Evolutionary conservation across 116 monocot genomes (phyloP), one percentile per base, ranked within the genome.

Genomic region (Cymodocea nodosa): DNA sequence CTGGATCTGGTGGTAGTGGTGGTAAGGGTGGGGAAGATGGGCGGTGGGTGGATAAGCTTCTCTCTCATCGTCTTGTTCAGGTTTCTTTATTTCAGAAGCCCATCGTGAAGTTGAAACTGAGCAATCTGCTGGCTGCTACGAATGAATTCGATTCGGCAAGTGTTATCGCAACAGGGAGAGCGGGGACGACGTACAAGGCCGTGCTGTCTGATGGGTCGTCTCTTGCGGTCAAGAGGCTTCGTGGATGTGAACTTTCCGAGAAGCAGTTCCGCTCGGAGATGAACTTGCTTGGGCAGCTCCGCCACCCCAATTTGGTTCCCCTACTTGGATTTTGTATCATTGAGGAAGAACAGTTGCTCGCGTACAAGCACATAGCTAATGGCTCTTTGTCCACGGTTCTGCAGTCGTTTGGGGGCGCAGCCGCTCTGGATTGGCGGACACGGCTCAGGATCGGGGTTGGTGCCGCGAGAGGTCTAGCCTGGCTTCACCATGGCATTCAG

Each of bases 241-340:
- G 76, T n/a, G 78, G 72, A 11, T 87, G 90, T 19, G 40, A 59
- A 52, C 58, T 90, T 0, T 67, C 75, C 2, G 94, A 90, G 79
- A 84, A 90, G 77, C 77, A 80, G 63, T 90, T 94, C 65, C 70
- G 76, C 0, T 62, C 71, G 0, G 90, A 87, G 80, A 86, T 85
- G 79, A 59, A 56, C 25, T 65, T 69, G 59, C 78, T 94, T n/a
- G 81, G 87, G 52, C 84, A 79, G 67, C 77, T 94, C 18, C 72
- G 90, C 15, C 94, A 94, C 49, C 90, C 90, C 37, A 94, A 94
- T 57, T 71, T 94, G 23, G 94, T 83, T 0, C 94, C 94, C 0
- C 67, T 94, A 14, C 81, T 90, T 19, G 94, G 90, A 0, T 94
- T 80, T 71, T 90, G 87, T 56, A 55, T 83, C 15, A 83, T 85